phyloP scores from a whole-genome alignment of 2,329 filamentous ascomycete species.

The Aspergillaceae sp. region DNA sequence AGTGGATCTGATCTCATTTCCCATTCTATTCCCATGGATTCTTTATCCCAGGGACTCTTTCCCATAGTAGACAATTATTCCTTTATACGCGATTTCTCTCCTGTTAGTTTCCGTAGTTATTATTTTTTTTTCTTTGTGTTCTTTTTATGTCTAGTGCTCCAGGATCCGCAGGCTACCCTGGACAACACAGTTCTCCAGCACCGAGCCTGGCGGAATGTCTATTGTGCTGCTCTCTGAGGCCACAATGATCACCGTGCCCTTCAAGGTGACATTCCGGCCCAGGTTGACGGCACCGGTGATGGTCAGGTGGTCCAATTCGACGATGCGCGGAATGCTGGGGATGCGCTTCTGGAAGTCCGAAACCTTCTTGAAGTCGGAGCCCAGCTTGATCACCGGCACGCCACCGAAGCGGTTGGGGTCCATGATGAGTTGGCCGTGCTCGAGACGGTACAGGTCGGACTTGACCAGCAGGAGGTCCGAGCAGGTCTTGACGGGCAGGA shows the following conservation, averaged over 20 bases:
- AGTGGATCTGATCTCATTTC: too few relatives aligned
- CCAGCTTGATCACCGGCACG: slow-evolving; percentile 96
- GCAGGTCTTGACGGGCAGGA: slow-evolving; percentile 99
- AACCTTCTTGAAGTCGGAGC: slow-evolving; percentile 99
- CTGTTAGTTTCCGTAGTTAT: too few relatives aligned
- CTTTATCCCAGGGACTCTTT: too few relatives aligned
- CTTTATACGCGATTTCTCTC: too few relatives aligned
- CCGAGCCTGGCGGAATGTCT: slow-evolving; percentile 90
- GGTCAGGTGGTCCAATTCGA: slow-evolving; percentile 65
- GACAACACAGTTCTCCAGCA: slow-evolving; percentile 97
- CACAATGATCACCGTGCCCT: slow-evolving; percentile 97
- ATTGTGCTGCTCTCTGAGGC: slow-evolving; percentile 97
- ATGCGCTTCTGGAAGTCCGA: slow-evolving; percentile 57
- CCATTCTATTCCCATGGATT: too few relatives aligned
- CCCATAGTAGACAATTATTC: too few relatives aligned
- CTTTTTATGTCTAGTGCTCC: slow-evolving; percentile 46
- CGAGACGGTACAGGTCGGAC: slow-evolving; percentile 96
- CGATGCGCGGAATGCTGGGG: slow-evolving; percentile 42
- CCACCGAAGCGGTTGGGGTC: slow-evolving; percentile 94
- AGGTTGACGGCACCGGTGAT: slow-evolving; percentile 97
- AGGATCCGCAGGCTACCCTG: slow-evolving; percentile 81
- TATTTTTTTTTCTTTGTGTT: too few relatives aligned
- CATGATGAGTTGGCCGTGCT: slow-evolving; percentile 96
- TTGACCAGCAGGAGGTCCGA: slow-evolving; percentile 99
- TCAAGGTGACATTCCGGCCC: slow-evolving; percentile 87